Base-by-base conservation (phyloP, 1,139 yeast genomes). In the Geotrichum bryndzae region DNA sequence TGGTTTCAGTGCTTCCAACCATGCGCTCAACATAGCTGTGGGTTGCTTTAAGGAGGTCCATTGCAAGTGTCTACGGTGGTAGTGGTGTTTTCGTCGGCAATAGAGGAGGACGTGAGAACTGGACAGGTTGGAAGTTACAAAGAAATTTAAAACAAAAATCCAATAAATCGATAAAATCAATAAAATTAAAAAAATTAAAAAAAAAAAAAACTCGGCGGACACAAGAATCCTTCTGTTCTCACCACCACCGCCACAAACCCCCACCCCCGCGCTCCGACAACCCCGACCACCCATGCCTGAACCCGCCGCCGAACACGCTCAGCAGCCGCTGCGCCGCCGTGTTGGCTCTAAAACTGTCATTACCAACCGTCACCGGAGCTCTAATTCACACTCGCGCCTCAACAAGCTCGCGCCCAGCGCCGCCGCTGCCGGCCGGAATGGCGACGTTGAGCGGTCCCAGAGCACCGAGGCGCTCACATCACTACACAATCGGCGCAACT, bases 21-120 rank as follows among this genome's bases (percentile, higher is more conserved):
- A 85, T 76, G 55, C 82, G 74, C 57, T 77, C 74, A 54, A 84
- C 72, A 66, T 85, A 85, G 50, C 74, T 73, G 63, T 82, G 82
- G 0, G 85, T 79, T 0, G 83, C 81, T 58, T 78, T 74, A 64
- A 82, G 77, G 50, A 85, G 74, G 68, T 85, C 81, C 87, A 85
- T 84, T 27, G 38, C 60, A 35, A 51, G 11, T 23, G 22, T 46
- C 11, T 50, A 15, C 18, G 2, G n/a, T 8, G n/a, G 22, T 13
- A 41, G 6, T 41, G 46, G 46, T 41, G n/a, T 41, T 13, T 41
- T 13, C n/a, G 46, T 41, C 46, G 46, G 15, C n/a, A 13, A 2
- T 41, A 18, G 46, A 35, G 4, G 41, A 35, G 41, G 41, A 41
- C 10, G 46, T 3, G 22, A 41, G 46, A 41, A 41, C 22, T 41